Evolutionary conservation across 169 alveolate genomes (phyloP).

Genomic region (Theileria parva): DNA sequence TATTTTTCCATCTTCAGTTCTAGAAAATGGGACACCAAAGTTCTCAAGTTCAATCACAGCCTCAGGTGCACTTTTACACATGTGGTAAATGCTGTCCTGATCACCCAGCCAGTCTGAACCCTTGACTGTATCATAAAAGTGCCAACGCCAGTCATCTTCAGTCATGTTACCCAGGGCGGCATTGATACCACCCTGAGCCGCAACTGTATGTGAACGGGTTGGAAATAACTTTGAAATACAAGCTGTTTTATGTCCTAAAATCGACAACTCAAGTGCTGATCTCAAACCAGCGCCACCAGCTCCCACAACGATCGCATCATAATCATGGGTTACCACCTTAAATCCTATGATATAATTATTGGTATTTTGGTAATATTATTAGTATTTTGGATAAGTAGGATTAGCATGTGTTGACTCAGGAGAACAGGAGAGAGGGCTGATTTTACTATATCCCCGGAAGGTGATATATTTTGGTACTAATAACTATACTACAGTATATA

Average conservation of each 20-base stretch:
- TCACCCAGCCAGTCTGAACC: slow-evolving; percentile 99
- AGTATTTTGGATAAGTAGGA: neutral
- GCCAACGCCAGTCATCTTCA: slow-evolving; percentile 99
- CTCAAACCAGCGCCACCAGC: slow-evolving; percentile 99
- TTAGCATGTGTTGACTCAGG: neutral
- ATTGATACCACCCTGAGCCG: slow-evolving; percentile 89
- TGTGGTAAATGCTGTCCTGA: slow-evolving; percentile 96
- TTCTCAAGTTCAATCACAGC: slow-evolving; percentile 95
- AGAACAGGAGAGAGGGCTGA: neutral
- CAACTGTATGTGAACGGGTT: slow-evolving; percentile 98
- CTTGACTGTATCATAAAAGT: slow-evolving; percentile 96
- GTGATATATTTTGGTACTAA: no score
- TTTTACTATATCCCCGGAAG: no score
- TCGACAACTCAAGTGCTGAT: slow-evolving; percentile 92
- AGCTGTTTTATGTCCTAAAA: slow-evolving; percentile 85
- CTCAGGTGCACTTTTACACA: slow-evolving; percentile 95
- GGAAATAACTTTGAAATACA: slow-evolving; percentile 95
- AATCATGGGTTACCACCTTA: slow-evolving; percentile 89
- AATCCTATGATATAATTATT: slow-evolving; percentile 56
- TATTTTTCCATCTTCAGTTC: slow-evolving; percentile 92
- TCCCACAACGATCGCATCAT: slow-evolving; percentile 97
- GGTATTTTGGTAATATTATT: neutral
- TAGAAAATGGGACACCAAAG: slow-evolving; percentile 95
- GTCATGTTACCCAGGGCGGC: slow-evolving; percentile 89
- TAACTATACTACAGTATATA: no score